A percentile compares a stretch with the other conserved stretches of the same genome.
phyloP scores from a whole-genome alignment of 2,329 filamentous ascomycete species.

The Pestalotiopsis sp. region DNA sequence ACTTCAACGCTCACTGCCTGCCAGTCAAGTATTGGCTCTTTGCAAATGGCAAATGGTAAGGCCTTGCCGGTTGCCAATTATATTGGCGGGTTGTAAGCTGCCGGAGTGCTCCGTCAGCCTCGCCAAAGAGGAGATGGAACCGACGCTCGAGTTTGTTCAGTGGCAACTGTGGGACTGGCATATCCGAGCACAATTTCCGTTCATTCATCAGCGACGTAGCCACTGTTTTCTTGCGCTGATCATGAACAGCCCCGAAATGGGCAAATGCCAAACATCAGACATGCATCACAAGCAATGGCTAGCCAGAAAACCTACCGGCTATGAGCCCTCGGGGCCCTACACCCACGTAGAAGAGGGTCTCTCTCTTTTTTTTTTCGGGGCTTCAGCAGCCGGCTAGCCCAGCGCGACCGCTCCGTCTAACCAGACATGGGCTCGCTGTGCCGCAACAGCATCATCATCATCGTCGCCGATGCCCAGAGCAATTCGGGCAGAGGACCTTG shows the following conservation, averaged over 20 bases:
- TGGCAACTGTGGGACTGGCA: slow-evolving; percentile 9
- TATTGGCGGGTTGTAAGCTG: neutral
- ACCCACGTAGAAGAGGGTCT: neutral
- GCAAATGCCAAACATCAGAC: neutral
- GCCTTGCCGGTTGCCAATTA: neutral
- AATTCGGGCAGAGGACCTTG: neutral
- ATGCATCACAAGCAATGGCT: neutral
- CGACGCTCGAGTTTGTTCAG: slow-evolving; percentile 4
- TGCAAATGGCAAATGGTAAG: slow-evolving; percentile 2
- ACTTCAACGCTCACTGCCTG: too few relatives aligned
- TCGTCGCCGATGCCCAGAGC: neutral
- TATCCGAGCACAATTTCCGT: slow-evolving; percentile 1
- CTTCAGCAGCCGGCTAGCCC: neutral
- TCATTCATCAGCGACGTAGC: neutral
- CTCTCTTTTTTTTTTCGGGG: neutral
- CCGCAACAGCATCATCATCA: neutral
- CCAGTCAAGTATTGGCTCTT: neutral
- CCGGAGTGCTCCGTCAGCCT: slow-evolving; percentile 7
- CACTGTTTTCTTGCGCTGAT: neutral
- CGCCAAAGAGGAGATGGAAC: slow-evolving; percentile 6
- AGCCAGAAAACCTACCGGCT: too few relatives aligned
- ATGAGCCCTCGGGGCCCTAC: neutral
- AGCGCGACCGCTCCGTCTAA: slow-evolving; percentile 7
- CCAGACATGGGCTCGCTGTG: slow-evolving; percentile 4
- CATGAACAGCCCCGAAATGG: neutral